Evolutionary conservation across 352 stramenopile genomes (phyloP), one percentile per base, ranked within the genome.

Genomic region (Thalassiosira delicatula): DNA sequence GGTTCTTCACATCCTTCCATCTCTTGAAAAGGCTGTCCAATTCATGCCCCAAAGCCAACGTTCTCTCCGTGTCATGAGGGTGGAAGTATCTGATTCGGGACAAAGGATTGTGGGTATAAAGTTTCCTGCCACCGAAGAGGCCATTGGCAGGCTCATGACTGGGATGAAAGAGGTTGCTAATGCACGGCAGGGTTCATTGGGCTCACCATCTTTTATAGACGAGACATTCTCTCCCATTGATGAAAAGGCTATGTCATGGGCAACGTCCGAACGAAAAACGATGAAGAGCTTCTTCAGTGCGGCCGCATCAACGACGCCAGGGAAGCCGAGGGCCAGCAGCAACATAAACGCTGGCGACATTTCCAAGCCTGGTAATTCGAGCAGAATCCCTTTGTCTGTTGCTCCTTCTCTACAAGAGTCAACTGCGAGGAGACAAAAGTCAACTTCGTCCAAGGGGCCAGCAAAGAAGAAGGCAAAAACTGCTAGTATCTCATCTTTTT

Each of bases 271-370:
- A 54, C 66, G 61, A 8, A 91, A 91, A 32, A 93, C 85, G 17
- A 92, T 93, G 75, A 88, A 81, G 57, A 87, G 70, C 27, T 92
- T 91, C 70, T 92, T 92, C 37, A 59, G 57, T 21, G 23, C 69
- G n/a, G 51, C 68, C 40, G 40, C 37, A 68, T 65, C 53, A 46
- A 76, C 54, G 19, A 57, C 33, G 40, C 17, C 74, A 37, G 63
- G 54, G 25, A 70, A 79, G n/a, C 7, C 57, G 14, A 79, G 27
- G 46, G 61, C 19, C 29, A 14, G 14, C 37, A 32, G 53, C n/a
- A n/a, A n/a, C n/a, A n/a, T n/a, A n/a, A n/a, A n/a, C n/a, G n/a
- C n/a, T 40, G 14, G 29, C 40, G 56, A 40, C 30, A 32, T 14
- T 9, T 57, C 30, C 11, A 44, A 54, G 60, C 60, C 14, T 46